Conservation (phyloP, 2,329 filamentous ascomycete genomes). For the Sclerotinia minor region DNA sequence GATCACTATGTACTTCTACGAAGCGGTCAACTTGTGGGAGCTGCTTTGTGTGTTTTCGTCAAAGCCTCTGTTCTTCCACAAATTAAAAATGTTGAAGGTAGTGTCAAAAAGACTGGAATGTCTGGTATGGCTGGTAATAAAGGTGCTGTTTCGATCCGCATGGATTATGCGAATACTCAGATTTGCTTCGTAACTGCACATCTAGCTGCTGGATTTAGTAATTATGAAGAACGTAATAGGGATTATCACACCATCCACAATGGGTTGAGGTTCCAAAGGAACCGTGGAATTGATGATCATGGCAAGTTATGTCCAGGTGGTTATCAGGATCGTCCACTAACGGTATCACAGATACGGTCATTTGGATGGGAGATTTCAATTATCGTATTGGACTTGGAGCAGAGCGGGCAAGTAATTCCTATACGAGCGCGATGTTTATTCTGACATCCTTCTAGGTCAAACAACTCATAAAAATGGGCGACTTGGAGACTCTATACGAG, state of each 20-base stretch:
- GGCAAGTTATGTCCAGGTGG: constrained; percentile 47
- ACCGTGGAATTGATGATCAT: constrained; percentile 88
- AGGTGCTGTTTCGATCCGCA: constrained; percentile 91
- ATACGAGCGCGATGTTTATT: not conserved
- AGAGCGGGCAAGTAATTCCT: constrained; percentile 60
- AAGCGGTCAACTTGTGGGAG: constrained; percentile 91
- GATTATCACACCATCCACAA: constrained; percentile 73
- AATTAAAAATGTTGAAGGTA: constrained; percentile 96
- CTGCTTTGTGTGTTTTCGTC: constrained; percentile 89
- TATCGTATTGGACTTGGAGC: constrained; percentile 87
- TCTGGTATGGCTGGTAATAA: constrained; percentile 98
- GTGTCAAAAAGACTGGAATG: constrained; percentile 90
- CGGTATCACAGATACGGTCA: constrained; percentile 60
- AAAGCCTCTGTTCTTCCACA: constrained; percentile 71
- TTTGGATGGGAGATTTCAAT: constrained; percentile 98
- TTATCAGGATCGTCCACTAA: constrained; percentile 30
- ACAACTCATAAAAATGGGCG: constrained; percentile 67
- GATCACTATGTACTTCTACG: constrained; percentile 86
- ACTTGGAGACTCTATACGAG: constrained; percentile 79
- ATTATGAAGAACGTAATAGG: constrained; percentile 92
- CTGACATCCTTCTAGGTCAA: constrained; percentile 44
- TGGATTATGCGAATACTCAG: constrained; percentile 90
- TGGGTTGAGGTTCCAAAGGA: constrained; percentile 86
- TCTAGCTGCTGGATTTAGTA: constrained; percentile 91
- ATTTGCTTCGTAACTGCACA: constrained; percentile 97